Base-by-base conservation (phyloP, 2,329 filamentous ascomycete genomes). In the Penicillium sp. region DNA sequence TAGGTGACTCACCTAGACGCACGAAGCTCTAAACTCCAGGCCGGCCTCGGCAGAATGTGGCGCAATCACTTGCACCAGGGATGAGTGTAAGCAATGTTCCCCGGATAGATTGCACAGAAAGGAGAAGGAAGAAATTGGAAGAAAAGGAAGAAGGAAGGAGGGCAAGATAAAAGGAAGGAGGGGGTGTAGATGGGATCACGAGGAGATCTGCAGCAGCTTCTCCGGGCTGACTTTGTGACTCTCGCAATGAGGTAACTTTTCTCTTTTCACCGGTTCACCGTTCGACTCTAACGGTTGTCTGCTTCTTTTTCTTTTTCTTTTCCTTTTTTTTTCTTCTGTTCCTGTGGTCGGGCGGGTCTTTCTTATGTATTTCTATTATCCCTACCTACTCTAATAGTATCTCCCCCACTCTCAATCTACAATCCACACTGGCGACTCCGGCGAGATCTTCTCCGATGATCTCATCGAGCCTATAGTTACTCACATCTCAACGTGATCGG, bases 251-350 rank as follows among this genome's bases (percentile, higher is more conserved):
- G 56, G 58, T 60, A 62, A 59, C 55, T 33, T 23, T 18, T 9
- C 15, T 13, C 42, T 49, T 29, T 56, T 62, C 60, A 62, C 60
- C 60, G 60, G 60, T 44, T 59, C 60, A 61, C 59, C 59, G 59
- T 51, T 43, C 32, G 27, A 35, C 39, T 13, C 37, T 44, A 48
- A 46, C 38, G 33, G 45, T 46, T 43, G 23, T 33, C 33, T 25
- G 27, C 38, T 23, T 8, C 8, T 15, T 6, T n/a, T 46, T 41
- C 15, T 40, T 39, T 31, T 38, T 49, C 5, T 23, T 37, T 44
- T 48, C 42, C 37, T 12, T n/a, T 31, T 13, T 39, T 32, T 47
- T 18, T 8, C 1, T 31, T 9, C 28, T 18, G 18, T 29, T 23
- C 31, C 46, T 39, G 24, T 37, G 49, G 7, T 7, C 23, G 29